Conservation (phyloP, 257 asterid genomes). For the Solanum dulcamara region DNA sequence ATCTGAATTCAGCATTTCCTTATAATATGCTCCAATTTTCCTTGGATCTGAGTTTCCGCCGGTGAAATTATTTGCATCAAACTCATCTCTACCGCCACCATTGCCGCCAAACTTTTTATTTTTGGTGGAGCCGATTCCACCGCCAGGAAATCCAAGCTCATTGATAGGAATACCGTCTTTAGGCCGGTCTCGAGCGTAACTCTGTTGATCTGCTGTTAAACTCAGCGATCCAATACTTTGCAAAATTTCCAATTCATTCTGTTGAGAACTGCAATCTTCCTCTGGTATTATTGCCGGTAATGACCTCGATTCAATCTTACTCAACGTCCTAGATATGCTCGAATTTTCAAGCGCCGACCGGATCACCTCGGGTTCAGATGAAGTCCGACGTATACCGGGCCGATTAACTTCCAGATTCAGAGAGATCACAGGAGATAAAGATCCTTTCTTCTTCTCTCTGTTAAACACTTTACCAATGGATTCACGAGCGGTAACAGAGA, state of each 20-base stretch:
- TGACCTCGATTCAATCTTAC: conserved; percentile 21
- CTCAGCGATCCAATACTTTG: neutral
- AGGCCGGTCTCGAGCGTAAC: conserved; percentile 6
- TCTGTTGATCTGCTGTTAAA: neutral
- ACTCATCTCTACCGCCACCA: conserved; percentile 8
- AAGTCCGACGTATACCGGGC: conserved; percentile 23
- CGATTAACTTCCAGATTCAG: conserved; percentile 6
- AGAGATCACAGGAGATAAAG: conserved; percentile 14
- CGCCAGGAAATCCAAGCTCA: conserved; percentile 29
- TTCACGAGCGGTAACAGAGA: conserved; percentile 7
- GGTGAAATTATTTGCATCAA: conserved; percentile 6
- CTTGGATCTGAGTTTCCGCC: conserved; percentile 12
- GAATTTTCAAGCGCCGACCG: conserved; percentile 3
- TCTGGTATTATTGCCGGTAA: conserved; percentile 20
- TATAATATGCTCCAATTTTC: conserved; percentile 34
- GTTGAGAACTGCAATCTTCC: conserved; percentile 6
- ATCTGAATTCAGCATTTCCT: conserved; percentile 39
- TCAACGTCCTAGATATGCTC: neutral
- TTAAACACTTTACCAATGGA: neutral
- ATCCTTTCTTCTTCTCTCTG: neutral
- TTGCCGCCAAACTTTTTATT: conserved; percentile 34
- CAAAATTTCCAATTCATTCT: neutral
- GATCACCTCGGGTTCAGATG: conserved; percentile 27
- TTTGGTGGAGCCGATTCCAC: conserved; percentile 25
- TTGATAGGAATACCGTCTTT: conserved; percentile 4